Base-by-base conservation (phyloP, 352 stramenopile species). In the Globisporangium alternatum region DNA sequence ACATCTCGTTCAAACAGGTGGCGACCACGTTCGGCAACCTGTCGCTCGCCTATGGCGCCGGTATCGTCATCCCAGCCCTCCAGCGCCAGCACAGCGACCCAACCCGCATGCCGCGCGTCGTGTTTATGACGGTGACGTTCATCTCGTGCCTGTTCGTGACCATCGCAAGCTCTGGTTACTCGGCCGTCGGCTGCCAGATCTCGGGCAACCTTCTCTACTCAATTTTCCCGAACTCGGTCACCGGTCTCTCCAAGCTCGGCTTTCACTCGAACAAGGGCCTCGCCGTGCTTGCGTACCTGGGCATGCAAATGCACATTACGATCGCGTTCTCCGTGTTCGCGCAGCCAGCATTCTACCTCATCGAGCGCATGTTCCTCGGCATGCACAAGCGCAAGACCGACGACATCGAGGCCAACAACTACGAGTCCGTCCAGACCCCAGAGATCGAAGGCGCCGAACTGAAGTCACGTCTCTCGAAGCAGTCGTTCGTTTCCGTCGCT, bases 161-260 rank as follows among this genome's bases (percentile, higher is more conserved):
- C 15, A 30, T 75, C 15, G 69, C 66, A 15, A 30, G 55, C 22
- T 66, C 67, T 8, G 72, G 67, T 37, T 81, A 80, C 62, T 81
- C 72, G 51, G 65, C 70, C 15, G 67, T 84, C 19, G 76, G 76
- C 43, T 85, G 77, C 67, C 77, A 85, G 68, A 83, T 85, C 58
- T 28, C 25, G 25, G 25, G 25, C 25, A 28, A 28, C 25, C 25
- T 28, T 1, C 25, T 28, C 25, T 28, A 71, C 69, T 68, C 72
- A 33, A 83, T 86, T 52, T 81, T 69, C 62, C 69, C 67, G 30
- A 52, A 80, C 58, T 30, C 52, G 39, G 55, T 25, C 12, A 77
- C 71, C 2, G 74, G 71, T 0, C 60, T 81, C 7, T 70, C 71
- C 13, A 70, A 68, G 5, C 64, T 83, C 39, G 75, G 61, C 39